phyloP scores from a whole-genome alignment of 1,139 yeast species.

The Wickerhamomyces sp. region DNA sequence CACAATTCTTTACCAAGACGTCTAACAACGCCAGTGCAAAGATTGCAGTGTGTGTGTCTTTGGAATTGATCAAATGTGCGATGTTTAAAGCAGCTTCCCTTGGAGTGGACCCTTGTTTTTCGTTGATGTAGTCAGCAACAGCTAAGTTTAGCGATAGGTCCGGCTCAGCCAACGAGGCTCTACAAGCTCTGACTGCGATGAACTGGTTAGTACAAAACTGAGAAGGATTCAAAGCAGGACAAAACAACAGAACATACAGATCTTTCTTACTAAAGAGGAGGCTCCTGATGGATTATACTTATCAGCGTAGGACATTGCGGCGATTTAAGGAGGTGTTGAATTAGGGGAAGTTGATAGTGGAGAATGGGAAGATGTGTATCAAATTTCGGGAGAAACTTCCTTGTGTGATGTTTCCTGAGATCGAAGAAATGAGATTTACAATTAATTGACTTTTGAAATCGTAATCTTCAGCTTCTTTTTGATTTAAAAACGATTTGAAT shows the following conservation, averaged over 20 bases:
- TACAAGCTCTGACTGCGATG: slow-evolving; percentile 71
- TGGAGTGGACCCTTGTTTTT: slow-evolving; percentile 86
- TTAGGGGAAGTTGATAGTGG: too few relatives aligned
- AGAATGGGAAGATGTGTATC: too few relatives aligned
- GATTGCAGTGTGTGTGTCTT: slow-evolving; percentile 73
- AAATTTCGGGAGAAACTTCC: too few relatives aligned
- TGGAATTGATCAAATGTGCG: slow-evolving; percentile 75
- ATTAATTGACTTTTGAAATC: too few relatives aligned
- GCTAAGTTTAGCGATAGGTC: slow-evolving; percentile 84
- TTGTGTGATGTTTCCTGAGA: too few relatives aligned
- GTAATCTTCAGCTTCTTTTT: too few relatives aligned
- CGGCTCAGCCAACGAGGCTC: slow-evolving; percentile 81
- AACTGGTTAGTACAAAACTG: slow-evolving; percentile 8
- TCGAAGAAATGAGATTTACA: too few relatives aligned
- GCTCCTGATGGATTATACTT: slow-evolving; percentile 17
- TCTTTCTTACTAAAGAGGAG: slow-evolving; percentile 23
- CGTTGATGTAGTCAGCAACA: slow-evolving; percentile 89
- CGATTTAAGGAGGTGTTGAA: too few relatives aligned
- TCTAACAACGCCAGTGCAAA: slow-evolving; percentile 62
- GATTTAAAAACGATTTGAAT: too few relatives aligned
- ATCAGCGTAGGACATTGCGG: slow-evolving; percentile 19
- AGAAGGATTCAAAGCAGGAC: too few relatives aligned
- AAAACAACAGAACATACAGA: slow-evolving; percentile 15
- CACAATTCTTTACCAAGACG: slow-evolving; percentile 93
- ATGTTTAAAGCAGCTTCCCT: slow-evolving; percentile 92